These are phyloP conservation scores for Juglanconis sp. DNA, from an alignment of 2,329 filamentous ascomycete genomes.

Conservation along the genomic window DNA sequence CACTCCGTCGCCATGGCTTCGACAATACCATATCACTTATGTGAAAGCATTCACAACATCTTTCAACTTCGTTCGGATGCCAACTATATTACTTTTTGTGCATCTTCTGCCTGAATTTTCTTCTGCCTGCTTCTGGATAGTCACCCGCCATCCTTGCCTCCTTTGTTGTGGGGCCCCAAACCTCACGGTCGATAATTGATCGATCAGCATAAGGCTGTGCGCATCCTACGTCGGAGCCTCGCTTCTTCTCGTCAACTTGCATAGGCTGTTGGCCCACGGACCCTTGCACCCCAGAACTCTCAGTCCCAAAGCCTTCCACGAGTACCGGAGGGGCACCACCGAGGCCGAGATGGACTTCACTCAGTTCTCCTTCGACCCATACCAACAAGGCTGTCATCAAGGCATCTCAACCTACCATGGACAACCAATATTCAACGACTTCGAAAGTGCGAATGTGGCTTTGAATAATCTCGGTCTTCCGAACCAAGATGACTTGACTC, in stretches of 20 bases:
- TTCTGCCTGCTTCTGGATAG: background rate
- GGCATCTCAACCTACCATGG: background rate
- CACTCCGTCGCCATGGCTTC: slow-evolving; percentile 13
- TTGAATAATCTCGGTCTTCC: slow-evolving; percentile 24
- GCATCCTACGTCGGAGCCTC: background rate
- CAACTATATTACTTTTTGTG: slow-evolving; percentile 1
- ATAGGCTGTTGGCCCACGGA: background rate
- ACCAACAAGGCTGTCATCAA: background rate
- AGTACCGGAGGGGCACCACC: background rate
- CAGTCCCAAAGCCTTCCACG: background rate
- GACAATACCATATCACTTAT: slow-evolving; percentile 1
- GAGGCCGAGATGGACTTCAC: slow-evolving; percentile 7
- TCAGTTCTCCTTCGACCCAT: background rate
- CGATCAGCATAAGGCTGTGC: slow-evolving; percentile 7
- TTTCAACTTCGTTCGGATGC: background rate
- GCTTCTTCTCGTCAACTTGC: background rate
- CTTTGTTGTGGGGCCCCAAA: background rate
- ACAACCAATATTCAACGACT: background rate
- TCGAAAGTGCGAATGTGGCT: background rate
- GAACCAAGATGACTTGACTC: slow-evolving; percentile 21
- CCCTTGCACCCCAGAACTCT: background rate
- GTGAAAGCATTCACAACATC: background rate
- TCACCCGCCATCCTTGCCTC: background rate
- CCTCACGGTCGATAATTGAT: background rate
- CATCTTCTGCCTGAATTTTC: slow-evolving; percentile 2